Conservation (phyloP, 352 stramenopile genomes). For the Pythium guiyangense region DNA sequence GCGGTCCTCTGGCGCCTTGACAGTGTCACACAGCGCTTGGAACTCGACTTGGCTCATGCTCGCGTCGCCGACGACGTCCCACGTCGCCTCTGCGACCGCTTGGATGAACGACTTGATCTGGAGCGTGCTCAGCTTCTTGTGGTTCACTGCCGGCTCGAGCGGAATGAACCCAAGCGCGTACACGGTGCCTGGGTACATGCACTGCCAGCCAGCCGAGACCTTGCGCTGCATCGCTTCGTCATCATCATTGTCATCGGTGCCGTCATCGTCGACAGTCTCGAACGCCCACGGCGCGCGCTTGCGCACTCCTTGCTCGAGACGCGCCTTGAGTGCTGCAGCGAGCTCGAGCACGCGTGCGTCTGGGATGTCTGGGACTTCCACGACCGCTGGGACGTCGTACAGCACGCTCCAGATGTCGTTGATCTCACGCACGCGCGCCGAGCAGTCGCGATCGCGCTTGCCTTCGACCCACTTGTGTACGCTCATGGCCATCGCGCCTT, state of each 20-base stretch:
- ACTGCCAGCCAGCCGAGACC: slow-evolving; percentile 30
- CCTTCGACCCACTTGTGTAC: slow-evolving; percentile 86
- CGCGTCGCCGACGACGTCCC: slow-evolving; percentile 51
- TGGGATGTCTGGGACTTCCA: slow-evolving; percentile 59
- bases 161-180: slow-evolving; percentile 70
- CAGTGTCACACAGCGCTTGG: slow-evolving; percentile 67
- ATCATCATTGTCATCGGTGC: slow-evolving; percentile 4
- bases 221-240: slow-evolving; percentile 16
- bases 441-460: slow-evolving; percentile 60
- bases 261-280: slow-evolving; percentile 3
- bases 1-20: slow-evolving; percentile 28
- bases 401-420: slow-evolving; percentile 69
- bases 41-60: slow-evolving; percentile 64
- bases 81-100: slow-evolving; percentile 60
- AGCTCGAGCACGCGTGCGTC: slow-evolving; percentile 44
- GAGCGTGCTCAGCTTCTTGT: slow-evolving; percentile 73
- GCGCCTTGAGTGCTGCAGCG: slow-evolving; percentile 31
- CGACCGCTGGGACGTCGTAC: slow-evolving; percentile 55
- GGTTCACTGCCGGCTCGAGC: slow-evolving; percentile 23
- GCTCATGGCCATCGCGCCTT: slow-evolving; percentile 86
- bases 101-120: slow-evolving; percentile 87
- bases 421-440: slow-evolving; percentile 62
- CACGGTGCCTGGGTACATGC: slow-evolving; percentile 67
- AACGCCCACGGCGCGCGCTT: slow-evolving; percentile 70
- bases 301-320: slow-evolving; percentile 33